Percentiles rank a stretch among this genome's conserved stretches.
phyloP scores from a whole-genome alignment of 2,329 filamentous ascomycete genomes.

The Xylaria sp. region DNA sequence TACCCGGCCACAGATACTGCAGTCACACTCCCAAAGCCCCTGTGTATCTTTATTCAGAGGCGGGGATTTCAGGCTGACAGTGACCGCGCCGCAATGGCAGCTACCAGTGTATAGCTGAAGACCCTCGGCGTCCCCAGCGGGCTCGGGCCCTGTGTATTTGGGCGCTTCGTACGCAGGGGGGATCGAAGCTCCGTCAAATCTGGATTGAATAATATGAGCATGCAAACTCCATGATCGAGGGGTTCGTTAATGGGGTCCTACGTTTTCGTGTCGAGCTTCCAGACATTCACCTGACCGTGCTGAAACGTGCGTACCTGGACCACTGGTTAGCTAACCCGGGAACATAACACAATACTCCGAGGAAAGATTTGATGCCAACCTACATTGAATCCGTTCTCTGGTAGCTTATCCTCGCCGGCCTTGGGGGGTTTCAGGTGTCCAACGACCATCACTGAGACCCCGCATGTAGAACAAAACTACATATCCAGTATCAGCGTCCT shows the following conservation, averaged over 20 bases:
- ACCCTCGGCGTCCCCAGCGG: constrained; percentile 52
- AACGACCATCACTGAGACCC: constrained; percentile 54
- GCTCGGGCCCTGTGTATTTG: constrained; percentile 56
- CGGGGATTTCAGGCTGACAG: constrained; percentile 56
- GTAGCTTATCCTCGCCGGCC: constrained; percentile 46
- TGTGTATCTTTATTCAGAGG: constrained; percentile 55
- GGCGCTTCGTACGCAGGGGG: constrained; percentile 52
- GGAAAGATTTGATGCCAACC: constrained; percentile 33
- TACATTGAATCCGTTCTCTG: constrained; percentile 57
- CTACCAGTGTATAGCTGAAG: constrained; percentile 59
- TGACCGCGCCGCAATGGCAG: constrained; percentile 65
- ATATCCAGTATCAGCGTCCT: constrained; percentile 8
- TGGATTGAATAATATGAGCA: constrained; percentile 20
- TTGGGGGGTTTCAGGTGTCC: constrained; percentile 42
- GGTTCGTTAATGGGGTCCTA: constrained; percentile 47
- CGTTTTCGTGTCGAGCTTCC: constrained; percentile 52
- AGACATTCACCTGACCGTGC: constrained; percentile 56
- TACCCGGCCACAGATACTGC: constrained; percentile 57
- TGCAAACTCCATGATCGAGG: not conserved
- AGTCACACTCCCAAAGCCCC: constrained; percentile 58
- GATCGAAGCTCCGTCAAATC: constrained; percentile 53
- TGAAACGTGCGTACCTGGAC: constrained; percentile 57
- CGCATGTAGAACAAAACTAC: constrained; percentile 65
- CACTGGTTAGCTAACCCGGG: constrained; percentile 4
- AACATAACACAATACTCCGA: not conserved